These are phyloP conservation scores for Microdochium nivale DNA, from an alignment of 2,329 filamentous ascomycete species.

Conservation along the genomic window DNA sequence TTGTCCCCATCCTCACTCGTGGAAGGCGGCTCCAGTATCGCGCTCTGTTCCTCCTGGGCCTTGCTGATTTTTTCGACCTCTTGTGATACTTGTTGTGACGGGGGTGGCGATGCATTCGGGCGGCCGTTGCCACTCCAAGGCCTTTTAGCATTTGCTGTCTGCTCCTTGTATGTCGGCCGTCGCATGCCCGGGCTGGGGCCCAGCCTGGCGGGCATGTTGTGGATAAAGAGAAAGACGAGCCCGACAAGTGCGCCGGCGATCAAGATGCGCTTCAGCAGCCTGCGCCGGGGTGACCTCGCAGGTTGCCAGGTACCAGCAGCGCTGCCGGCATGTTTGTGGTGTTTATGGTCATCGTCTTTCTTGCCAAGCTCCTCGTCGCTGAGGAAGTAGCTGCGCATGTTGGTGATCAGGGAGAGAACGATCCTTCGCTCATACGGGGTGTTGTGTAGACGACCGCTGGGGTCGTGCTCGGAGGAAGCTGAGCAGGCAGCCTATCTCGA, in stretches of 20 bases:
- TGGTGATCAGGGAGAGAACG: constrained; percentile 5
- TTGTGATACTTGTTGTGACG: background rate
- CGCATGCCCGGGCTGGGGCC: constrained; percentile 26
- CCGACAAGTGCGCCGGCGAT: constrained; percentile 36
- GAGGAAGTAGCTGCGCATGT: constrained; percentile 37
- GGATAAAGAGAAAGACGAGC: constrained; percentile 54
- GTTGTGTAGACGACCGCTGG: background rate
- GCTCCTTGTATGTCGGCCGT: constrained; percentile 25
- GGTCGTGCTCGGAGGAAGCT: background rate
- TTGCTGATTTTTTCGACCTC: background rate
- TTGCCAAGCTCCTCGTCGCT: constrained; percentile 49
- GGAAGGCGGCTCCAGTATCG: background rate
- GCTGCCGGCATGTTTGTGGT: constrained; percentile 14
- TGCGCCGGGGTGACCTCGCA: constrained; percentile 36
- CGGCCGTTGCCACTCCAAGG: background rate
- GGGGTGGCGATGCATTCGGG: background rate
- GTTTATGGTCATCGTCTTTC: constrained; percentile 49
- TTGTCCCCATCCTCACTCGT: background rate
- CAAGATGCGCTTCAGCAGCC: constrained; percentile 43
- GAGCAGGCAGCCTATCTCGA: background rate
- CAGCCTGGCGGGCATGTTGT: constrained; percentile 47
- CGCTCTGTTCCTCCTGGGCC: background rate
- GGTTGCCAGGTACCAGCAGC: constrained; percentile 28
- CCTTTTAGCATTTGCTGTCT: background rate
- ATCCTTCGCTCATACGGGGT: background rate